Evolutionary conservation across 192 early-diverging fungal genomes (phyloP).

Genomic region (Gryganskiella cystojenkinii): DNA sequence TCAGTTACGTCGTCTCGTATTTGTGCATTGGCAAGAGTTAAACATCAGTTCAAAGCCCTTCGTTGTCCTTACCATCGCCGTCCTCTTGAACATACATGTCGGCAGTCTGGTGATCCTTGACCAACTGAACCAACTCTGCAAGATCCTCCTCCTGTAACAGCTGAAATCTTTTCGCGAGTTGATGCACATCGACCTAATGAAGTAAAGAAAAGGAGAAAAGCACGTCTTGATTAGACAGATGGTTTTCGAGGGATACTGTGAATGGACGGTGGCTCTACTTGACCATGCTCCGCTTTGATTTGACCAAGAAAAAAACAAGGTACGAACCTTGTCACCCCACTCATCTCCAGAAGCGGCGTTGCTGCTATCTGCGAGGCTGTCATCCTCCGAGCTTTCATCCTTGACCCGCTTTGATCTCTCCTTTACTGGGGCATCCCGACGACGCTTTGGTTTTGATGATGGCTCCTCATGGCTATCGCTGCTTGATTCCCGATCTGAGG

Average conservation of each 20-base stretch:
- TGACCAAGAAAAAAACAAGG: neutral
- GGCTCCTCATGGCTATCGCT: conserved; percentile 24
- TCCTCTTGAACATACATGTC: conserved; percentile 60
- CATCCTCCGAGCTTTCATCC: conserved; percentile 45
- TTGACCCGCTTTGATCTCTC: conserved; percentile 43
- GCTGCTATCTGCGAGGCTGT: conserved; percentile 37
- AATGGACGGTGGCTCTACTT: too few species aligned
- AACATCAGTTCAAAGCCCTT: too few species aligned
- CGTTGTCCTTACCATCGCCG: conserved; percentile 48
- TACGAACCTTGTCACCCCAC: conserved; percentile 20
- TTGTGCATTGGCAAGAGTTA: neutral
- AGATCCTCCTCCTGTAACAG: conserved; percentile 50
- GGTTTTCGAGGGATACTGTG: neutral
- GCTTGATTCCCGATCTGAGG: conserved; percentile 34
- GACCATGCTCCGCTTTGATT: too few species aligned
- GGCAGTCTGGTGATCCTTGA: conserved; percentile 47
- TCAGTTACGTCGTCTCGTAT: neutral
- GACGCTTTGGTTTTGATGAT: conserved; percentile 25
- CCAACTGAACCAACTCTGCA: conserved; percentile 45
- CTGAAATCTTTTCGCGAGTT: conserved; percentile 54
- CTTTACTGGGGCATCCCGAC: conserved; percentile 29
- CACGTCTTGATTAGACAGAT: neutral
- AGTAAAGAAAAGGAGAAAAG: neutral
- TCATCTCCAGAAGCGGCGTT: conserved; percentile 44
- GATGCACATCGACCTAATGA: conserved; percentile 36